Percentiles rank a stretch among this genome's conserved stretches.
Conservation (phyloP, 2,329 filamentous ascomycete genomes). For the Epichloe glyceriae region DNA sequence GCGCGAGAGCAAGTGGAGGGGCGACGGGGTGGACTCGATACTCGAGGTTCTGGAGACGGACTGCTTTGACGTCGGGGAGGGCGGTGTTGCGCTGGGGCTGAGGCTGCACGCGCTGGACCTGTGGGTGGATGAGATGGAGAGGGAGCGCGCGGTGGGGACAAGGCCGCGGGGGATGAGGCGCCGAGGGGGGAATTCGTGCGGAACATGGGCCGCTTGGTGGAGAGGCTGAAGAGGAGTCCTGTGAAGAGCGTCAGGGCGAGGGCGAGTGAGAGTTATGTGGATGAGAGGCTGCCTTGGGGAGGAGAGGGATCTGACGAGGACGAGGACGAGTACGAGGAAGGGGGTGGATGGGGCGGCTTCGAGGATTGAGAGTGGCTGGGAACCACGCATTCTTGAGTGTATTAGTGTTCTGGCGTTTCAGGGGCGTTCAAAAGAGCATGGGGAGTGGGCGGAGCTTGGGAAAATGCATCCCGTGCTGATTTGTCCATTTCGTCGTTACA, state of each 20-base stretch:
- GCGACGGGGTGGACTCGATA: conserved; percentile 16
- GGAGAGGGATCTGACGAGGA: conserved; percentile 19
- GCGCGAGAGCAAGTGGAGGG: conserved; percentile 21
- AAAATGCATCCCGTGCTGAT: background rate
- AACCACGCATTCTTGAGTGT: background rate
- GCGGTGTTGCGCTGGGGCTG: conserved; percentile 66
- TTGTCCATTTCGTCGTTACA: background rate
- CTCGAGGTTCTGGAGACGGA: conserved; percentile 16
- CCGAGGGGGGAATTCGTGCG: conserved; percentile 35
- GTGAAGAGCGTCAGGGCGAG: conserved; percentile 61
- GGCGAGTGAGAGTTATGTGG: conserved; percentile 56
- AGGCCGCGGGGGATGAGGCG: conserved; percentile 5
- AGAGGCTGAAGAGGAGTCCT: conserved; percentile 42
- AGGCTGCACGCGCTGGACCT: conserved; percentile 80
- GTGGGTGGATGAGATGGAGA: conserved; percentile 81
- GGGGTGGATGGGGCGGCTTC: conserved; percentile 54
- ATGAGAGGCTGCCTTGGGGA: conserved; percentile 58
- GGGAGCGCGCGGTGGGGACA: conserved; percentile 40
- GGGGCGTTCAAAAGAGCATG: background rate
- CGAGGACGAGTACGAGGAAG: conserved; percentile 21
- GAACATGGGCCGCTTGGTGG: conserved; percentile 40
- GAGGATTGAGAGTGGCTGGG: conserved; percentile 44
- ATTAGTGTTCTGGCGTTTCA: background rate
- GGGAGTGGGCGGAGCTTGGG: background rate
- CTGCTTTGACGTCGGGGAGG: conserved; percentile 22